Evolutionary conservation across 2,329 filamentous ascomycete genomes (phyloP).

Genomic region (Ophiostoma novo-ulmi): DNA sequence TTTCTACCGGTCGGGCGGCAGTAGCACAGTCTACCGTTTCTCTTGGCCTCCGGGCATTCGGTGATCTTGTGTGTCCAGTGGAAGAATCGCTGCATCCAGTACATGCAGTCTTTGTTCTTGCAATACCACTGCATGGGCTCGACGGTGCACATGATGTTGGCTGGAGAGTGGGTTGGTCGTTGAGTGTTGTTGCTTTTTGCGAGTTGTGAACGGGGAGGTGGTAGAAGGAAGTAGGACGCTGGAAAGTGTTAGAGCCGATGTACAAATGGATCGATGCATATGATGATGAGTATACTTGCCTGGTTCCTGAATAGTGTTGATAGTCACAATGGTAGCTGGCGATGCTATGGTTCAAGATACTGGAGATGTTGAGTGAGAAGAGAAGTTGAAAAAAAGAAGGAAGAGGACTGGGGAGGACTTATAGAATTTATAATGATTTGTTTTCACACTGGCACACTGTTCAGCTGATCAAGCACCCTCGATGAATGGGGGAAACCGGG

Average conservation of each 20-base stretch:
- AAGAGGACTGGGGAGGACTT: background rate
- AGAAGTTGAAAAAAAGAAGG: background rate
- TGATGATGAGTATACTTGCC: background rate
- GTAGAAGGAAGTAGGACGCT: background rate
- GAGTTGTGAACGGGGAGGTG: too few species aligned
- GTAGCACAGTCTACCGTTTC: conserved; percentile 4
- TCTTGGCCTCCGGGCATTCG: background rate
- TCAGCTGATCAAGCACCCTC: background rate
- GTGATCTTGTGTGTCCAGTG: background rate
- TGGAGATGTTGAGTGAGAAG: too few species aligned
- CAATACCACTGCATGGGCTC: conserved; percentile 3
- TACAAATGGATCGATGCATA: background rate
- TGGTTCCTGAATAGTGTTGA: background rate
- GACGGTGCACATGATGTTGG: background rate
- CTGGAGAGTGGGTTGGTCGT: background rate
- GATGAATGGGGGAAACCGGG: background rate
- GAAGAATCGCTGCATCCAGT: background rate
- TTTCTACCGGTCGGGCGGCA: background rate
- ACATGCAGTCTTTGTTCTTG: background rate
- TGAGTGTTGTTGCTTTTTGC: background rate
- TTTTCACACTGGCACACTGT: background rate
- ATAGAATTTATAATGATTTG: background rate
- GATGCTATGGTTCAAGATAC: background rate
- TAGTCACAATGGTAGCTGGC: too few species aligned
- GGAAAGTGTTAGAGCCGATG: background rate